These are phyloP conservation scores for Thermochaetoides thermophila DNA, from an alignment of 495 filamentous ascomycete genomes.

Conservation along the genomic window DNA sequence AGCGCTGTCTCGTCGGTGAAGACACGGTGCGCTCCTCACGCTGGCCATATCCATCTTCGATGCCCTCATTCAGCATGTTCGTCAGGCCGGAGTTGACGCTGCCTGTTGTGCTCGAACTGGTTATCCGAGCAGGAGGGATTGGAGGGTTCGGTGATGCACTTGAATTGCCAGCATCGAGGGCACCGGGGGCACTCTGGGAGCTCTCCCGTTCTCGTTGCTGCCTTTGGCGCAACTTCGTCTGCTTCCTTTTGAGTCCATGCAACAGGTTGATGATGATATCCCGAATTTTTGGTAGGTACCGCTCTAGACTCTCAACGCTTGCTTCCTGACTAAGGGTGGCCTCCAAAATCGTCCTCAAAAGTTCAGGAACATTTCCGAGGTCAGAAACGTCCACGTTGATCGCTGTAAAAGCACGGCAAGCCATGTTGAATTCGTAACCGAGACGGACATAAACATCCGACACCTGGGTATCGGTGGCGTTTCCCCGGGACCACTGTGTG, in stretches of 20 bases:
- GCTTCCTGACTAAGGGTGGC: conserved; percentile 95
- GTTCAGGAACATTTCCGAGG: conserved; percentile 86
- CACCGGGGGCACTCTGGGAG: too few species aligned
- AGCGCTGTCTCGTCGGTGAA: conserved; percentile 29
- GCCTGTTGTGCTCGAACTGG: conserved; percentile 49
- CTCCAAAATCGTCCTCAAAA: conserved; percentile 78
- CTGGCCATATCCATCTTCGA: conserved; percentile 31
- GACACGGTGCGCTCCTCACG: too few species aligned
- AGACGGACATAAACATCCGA: conserved; percentile 95
- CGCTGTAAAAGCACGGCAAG: conserved; percentile 85
- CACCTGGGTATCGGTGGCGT: conserved; percentile 82
- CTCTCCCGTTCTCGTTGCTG: conserved; percentile 52
- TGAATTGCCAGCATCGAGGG: too few species aligned
- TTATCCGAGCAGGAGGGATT: conserved; percentile 35
- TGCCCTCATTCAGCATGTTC: conserved; percentile 48
- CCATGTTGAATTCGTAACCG: conserved; percentile 98
- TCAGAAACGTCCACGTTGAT: conserved; percentile 92
- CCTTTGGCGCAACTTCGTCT: conserved; percentile 74
- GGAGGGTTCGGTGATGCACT: too few species aligned
- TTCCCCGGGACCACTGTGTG: conserved; percentile 88
- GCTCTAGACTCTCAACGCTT: conserved; percentile 77
- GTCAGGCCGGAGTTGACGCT: conserved; percentile 47
- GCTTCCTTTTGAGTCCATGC: conserved; percentile 91
- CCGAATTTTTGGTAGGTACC: conserved; percentile 79
- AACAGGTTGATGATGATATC: conserved; percentile 97